Conservation (phyloP, 2,329 filamentous ascomycete genomes). For the Colletotrichum plurivorum region DNA sequence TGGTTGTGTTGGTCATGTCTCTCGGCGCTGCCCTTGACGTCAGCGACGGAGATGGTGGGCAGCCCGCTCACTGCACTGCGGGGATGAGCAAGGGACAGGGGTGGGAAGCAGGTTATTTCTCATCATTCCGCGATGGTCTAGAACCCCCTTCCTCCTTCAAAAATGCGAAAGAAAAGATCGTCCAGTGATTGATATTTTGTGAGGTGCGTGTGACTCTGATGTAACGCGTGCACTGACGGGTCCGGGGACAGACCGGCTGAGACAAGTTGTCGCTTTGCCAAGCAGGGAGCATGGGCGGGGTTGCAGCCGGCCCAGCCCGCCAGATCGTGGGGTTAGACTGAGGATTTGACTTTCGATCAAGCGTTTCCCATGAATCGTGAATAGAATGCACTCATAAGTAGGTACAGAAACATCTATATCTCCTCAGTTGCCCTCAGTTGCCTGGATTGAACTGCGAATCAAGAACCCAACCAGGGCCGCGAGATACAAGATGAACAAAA, state of each 20-base stretch:
- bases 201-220: slow-evolving; percentile 28
- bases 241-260: slow-evolving; percentile 23
- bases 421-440: no score
- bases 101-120: slow-evolving; percentile 38
- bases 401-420: no score
- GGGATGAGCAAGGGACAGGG: slow-evolving; percentile 27
- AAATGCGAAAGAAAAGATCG: background rate
- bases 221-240: slow-evolving; percentile 37
- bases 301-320: slow-evolving; percentile 35
- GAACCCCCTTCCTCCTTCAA: slow-evolving; percentile 1
- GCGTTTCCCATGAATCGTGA: background rate
- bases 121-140: slow-evolving; percentile 11
- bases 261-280: background rate
- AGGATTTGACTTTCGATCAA: slow-evolving; percentile 7
- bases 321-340: slow-evolving; percentile 20
- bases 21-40: slow-evolving; percentile 34
- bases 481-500: no score
- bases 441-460: no score
- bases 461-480: no score
- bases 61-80: slow-evolving; percentile 9
- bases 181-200: no score
- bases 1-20: slow-evolving; percentile 18
- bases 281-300: background rate
- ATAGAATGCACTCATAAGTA: background rate
- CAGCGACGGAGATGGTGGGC: slow-evolving; percentile 25